Evolutionary conservation across 192 early-diverging fungal species (phyloP), one percentile per base, ranked within the genome.

Genomic region (Linnemannia zychae): DNA sequence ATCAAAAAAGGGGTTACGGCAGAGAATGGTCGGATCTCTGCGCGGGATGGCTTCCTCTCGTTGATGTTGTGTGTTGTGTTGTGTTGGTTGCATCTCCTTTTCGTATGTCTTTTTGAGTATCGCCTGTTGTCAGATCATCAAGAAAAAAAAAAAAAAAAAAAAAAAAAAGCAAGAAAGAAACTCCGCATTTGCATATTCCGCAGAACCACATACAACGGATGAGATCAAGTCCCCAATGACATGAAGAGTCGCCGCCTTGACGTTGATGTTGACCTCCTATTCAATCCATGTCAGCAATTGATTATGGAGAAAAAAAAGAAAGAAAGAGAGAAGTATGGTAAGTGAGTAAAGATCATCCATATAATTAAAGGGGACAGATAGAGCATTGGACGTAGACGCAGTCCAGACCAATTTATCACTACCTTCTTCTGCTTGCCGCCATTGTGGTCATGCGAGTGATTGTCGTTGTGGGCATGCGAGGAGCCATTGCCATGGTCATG

Each of bases 211-310:
- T 84, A 84, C 82, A 33, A 96, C 86, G 40, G 95, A 96, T 3
- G 91, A 92, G 38, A 97, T 87, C 40, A 97, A 87, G 84, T 97
- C 96, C 20, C 95, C 95, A 63, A 97, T 88, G 38, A 96, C 96
- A 82, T 97, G 96, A 53, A 97, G 80, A 2, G 92, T 90, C 0
- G 96, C 96, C 11, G 96, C 91, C 49, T 91, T 89, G 48, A 95
- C 84, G 82, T 97, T 94, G 71, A 94, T 91, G 81, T 93, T 94
- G 37, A 75, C 57, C 74, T 92, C 90, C 82, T 84, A 71, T 28
- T 68, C 31, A 69, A 47, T 69, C 16, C 48, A 53, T 40, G n/a
- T 20, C 5, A 38, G 36, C 57, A 60, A 60, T 6, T 7, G 57
- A 18, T 24, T 15, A 34, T 28, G 9, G 28, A 65, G 28, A 9